These are phyloP conservation scores for Dendrocalamus latiflorus DNA, from an alignment of 202 grass and related monocot species.

Conservation along the genomic window DNA sequence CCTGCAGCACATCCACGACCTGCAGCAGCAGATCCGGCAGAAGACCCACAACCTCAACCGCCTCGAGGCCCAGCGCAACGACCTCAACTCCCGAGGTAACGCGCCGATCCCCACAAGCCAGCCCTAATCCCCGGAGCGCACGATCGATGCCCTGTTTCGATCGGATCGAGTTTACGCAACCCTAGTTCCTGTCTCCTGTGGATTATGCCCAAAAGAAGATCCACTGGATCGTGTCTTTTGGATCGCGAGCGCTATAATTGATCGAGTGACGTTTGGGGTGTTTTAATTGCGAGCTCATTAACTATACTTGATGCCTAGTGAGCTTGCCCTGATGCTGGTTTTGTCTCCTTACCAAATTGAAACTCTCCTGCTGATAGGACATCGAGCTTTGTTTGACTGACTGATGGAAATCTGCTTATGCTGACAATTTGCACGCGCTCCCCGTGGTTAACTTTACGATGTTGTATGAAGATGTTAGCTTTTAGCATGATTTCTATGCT, in stretches of 20 bases:
- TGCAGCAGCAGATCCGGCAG: constrained; percentile 51
- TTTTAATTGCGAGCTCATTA: neutral
- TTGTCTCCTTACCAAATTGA: neutral
- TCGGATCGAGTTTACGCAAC: neutral
- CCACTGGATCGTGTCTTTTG: neutral
- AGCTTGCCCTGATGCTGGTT: neutral
- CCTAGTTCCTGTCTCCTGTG: neutral
- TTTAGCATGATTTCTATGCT: neutral
- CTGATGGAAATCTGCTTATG: neutral
- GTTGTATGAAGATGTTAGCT: neutral
- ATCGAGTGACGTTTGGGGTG: neutral
- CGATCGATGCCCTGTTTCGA: neutral
- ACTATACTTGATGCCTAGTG: neutral
- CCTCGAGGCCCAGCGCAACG: constrained; percentile 86
- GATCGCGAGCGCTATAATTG: neutral
- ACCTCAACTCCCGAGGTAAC: constrained; percentile 70
- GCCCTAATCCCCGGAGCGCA: neutral
- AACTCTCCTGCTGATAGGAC: neutral
- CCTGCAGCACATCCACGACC: constrained; percentile 71
- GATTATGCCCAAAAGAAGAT: neutral
- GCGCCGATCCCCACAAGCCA: neutral
- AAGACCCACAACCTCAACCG: constrained; percentile 72
- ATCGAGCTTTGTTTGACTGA: neutral
- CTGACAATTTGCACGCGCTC: neutral
- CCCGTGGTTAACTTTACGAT: neutral